Base-by-base conservation (phyloP, 2,329 filamentous ascomycete genomes). In the Fusarium sp. region DNA sequence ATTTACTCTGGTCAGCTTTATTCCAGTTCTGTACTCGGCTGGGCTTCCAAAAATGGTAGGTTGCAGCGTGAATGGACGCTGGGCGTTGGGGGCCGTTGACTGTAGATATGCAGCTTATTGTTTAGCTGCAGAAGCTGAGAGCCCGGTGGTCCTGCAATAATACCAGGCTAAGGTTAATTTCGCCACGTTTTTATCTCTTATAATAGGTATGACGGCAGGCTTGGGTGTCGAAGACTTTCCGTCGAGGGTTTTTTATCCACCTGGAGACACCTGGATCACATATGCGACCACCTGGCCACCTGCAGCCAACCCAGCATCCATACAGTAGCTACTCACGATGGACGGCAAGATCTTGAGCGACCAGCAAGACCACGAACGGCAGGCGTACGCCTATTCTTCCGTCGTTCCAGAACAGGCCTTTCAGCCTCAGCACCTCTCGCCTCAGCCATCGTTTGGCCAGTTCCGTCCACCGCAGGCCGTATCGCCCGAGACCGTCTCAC, bases 91-190 rank as follows among this genome's bases (percentile, higher is more conserved):
- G 28, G 58, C 19, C 13, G 19, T 15, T 39, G 7, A 35, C 35
- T 15, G 9, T n/a, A 15, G 0, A 35, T 54, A 67, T 62, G 56
- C 46, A 46, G 62, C 46, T 49, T 67, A 35, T 17, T 28, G 22
- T 39, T 40, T 44, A 51, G 56, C 20, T 45, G 50, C 45, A 62
- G 56, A 11, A 48, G 45, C 19, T 52, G 46, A 65, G 20, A 37
- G 41, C 13, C 15, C 14, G n/a, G n/a, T 22, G 32, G 15, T 26
- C 33, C 44, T 45, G 9, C 22, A 57, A 39, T 65, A 30, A 7
- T 14, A 30, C 17, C 8, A 11, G 13, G 7, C 7, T 20, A 32
- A 30, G 10, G 1, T 13, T 13, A 49, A 35, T 15, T 17, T 47
- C 17, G 41, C 39, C 35, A 44, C 32, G 8, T 30, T 10, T 33